phyloP scores from a whole-genome alignment of 495 filamentous ascomycete genomes.

The Aspergillus incahuasiensis region DNA sequence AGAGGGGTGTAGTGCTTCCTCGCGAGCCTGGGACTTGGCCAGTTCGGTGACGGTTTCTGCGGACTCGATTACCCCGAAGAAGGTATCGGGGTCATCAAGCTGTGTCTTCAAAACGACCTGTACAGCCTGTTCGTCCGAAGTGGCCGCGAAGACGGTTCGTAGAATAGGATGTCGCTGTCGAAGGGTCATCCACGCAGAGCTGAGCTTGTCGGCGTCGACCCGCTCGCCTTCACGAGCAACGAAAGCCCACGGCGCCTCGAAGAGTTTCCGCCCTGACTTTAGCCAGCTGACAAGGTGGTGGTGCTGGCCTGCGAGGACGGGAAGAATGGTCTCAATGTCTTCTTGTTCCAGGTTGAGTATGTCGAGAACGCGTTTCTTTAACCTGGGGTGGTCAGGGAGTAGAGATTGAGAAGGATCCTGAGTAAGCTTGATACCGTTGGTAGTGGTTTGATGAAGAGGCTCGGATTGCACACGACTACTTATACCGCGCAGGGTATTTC shows the following conservation, averaged over 20 bases:
- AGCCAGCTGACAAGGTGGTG: constrained; percentile 68
- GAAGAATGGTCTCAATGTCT: constrained; percentile 51
- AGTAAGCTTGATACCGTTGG: background rate
- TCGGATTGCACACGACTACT: constrained; percentile 21
- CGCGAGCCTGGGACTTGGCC: constrained; percentile 17
- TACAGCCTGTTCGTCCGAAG: constrained; percentile 25
- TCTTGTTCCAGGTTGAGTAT: constrained; percentile 28
- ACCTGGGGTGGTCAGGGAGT: constrained; percentile 19
- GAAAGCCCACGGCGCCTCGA: constrained; percentile 62
- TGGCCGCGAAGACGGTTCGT: constrained; percentile 57
- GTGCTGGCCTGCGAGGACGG: constrained; percentile 65
- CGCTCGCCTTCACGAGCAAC: constrained; percentile 23
- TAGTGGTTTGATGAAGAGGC: background rate
- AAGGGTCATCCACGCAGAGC: constrained; percentile 53
- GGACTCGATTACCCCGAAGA: constrained; percentile 25
- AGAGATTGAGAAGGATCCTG: background rate
- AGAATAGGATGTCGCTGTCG: constrained; percentile 52
- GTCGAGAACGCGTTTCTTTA: constrained; percentile 30
- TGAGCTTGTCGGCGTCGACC: constrained; percentile 31
- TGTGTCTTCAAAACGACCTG: constrained; percentile 32
- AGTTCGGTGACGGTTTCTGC: constrained; percentile 8
- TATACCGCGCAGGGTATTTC: constrained; percentile 59
- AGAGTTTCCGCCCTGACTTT: constrained; percentile 53
- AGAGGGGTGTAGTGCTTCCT: constrained; percentile 22
- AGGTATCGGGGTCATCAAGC: constrained; percentile 20